Conservation (phyloP, 2,329 filamentous ascomycete species). For the Sphaerostilbella broomeana region DNA sequence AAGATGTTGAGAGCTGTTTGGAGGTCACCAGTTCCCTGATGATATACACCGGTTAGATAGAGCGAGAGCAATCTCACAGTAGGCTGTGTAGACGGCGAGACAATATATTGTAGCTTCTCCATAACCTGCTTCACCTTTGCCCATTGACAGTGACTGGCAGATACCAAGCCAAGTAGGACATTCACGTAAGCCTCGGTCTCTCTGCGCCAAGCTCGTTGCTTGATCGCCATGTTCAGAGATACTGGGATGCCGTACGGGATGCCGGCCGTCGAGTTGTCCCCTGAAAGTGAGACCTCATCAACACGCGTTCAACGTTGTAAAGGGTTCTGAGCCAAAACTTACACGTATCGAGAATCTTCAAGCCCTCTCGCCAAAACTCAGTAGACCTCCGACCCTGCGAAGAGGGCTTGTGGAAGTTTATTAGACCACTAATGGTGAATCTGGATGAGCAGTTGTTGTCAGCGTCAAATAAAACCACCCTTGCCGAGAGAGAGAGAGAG, state of each 20-base stretch:
- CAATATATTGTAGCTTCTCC: conserved; percentile 42
- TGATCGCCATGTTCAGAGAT: conserved; percentile 51
- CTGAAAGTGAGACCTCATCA: conserved; percentile 23
- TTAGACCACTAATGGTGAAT: conserved; percentile 50
- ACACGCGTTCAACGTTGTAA: neutral
- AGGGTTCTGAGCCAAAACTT: conserved; percentile 15
- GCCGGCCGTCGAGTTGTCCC: conserved; percentile 30
- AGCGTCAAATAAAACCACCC: neutral
- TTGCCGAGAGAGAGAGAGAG: neutral
- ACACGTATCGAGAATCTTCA: conserved; percentile 44
- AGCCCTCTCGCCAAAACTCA: conserved; percentile 37
- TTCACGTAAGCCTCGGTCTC: conserved; percentile 63
- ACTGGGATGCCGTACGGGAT: conserved; percentile 37
- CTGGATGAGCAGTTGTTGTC: no score
- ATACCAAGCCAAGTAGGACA: conserved; percentile 63
- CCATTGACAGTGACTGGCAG: conserved; percentile 67
- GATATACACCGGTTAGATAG: conserved; percentile 70
- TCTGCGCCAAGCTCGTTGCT: conserved; percentile 56
- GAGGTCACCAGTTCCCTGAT: conserved; percentile 71
- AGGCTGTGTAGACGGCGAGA: conserved; percentile 34
- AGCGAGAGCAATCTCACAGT: conserved; percentile 45
- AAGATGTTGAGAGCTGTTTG: conserved; percentile 62
- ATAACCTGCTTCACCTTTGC: conserved; percentile 53
- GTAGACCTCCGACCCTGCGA: conserved; percentile 28
- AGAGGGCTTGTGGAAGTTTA: conserved; percentile 33